These are phyloP conservation scores for Xylona heveae DNA, from an alignment of 495 filamentous ascomycete genomes.

Conservation along the genomic window DNA sequence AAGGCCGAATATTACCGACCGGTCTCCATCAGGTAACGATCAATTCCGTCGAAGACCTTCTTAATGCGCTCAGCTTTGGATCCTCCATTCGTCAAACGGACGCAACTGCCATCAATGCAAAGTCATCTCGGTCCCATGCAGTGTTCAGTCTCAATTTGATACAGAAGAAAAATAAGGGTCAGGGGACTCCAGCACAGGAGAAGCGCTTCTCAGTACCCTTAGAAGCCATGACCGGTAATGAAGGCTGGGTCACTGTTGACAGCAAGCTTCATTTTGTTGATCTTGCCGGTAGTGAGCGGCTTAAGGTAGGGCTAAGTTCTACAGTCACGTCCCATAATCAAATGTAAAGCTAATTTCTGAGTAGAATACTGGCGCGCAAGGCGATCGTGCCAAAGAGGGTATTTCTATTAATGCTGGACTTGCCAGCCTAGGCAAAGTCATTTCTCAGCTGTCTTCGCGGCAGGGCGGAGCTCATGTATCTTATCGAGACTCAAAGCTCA, in stretches of 20 bases:
- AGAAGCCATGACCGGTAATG: conserved; percentile 49
- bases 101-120: conserved; percentile 95
- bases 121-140: conserved; percentile 95
- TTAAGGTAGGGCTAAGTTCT: conserved; percentile 29
- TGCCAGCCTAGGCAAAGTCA: conserved; percentile 91
- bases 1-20: conserved; percentile 84
- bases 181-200: conserved; percentile 34
- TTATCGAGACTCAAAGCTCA: conserved; percentile 93
- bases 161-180: conserved; percentile 37
- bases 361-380: conserved; percentile 80
- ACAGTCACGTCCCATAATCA: not conserved
- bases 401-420: conserved; percentile 97
- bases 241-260: conserved; percentile 67
- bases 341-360: not conserved
- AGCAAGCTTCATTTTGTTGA: conserved; percentile 99
- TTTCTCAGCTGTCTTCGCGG: conserved; percentile 87
- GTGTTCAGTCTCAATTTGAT: conserved; percentile 92
- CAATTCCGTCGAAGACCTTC: conserved; percentile 79
- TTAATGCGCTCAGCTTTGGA: conserved; percentile 74
- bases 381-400: conserved; percentile 86
- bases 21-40: conserved; percentile 75
- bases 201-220: conserved; percentile 82
- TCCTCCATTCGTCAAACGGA: conserved; percentile 93
- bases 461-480: conserved; percentile 81
- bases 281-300: conserved; percentile 85